Evolutionary conservation across 1,139 yeast species (phyloP), one percentile per base, ranked within the genome.

Genomic region (Candida neerlandica): DNA sequence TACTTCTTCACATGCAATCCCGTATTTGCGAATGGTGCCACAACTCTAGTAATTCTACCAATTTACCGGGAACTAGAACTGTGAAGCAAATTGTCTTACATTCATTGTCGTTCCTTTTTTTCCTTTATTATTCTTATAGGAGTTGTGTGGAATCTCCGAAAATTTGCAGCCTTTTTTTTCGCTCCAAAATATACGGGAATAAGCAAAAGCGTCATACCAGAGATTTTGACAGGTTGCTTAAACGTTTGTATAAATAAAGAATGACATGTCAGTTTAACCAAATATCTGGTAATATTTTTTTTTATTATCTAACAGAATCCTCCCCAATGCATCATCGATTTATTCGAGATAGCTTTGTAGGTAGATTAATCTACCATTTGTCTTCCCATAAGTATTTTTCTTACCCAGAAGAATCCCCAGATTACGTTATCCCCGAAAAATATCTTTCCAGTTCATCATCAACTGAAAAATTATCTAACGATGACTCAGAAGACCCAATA

Each of bases 261-360:
- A 15, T 34, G 19, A 34, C 23, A 35, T 10, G 16, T 19, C 41
- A 5, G 15, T 3, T 35, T 4, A 19, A 32, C 16, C 26, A 14
- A 14, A 21, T 10, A 42, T 34, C 27, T 23, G 27, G 9, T 5
- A 23, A 10, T 7, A 4, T 7, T 23, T 23, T 23, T 10, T 23
- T 5, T 23, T 23, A 7, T 10, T 23, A 2, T 23, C 7, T 12
- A 29, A 15, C 3, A 33, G 19, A 37, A 41, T 4, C 14, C 19
- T 33, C 37, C 37, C 15, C 40, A 15, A 56, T 56, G 57, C 29
- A 44, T 45, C 51, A 54, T 30, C 52, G 57, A 33, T 69, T 69
- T 53, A 23, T 70, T 9, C 63, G 71, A 59, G 71, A 67, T 45
- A 67, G 71, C 52, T 69, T 68, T 50, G 63, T 60, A 50, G 78